Percentiles rank a stretch among this genome's conserved stretches.
These are phyloP conservation scores for Lactifluus piperatus DNA, from an alignment of 768 basidiomycete genomes.

Conservation along the genomic window DNA sequence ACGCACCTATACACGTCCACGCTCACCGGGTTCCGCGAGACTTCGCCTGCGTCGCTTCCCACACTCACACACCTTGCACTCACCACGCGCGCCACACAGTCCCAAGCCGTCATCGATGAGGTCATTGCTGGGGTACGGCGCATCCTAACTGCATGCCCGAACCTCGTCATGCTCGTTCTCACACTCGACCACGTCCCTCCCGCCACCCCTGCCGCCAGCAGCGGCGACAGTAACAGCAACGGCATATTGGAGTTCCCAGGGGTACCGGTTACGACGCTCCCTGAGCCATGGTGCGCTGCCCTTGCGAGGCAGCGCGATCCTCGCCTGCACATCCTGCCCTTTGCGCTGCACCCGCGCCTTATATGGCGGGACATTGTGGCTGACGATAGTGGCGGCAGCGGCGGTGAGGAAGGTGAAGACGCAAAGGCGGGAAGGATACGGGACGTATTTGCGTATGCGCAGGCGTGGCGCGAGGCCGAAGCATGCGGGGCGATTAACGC, in stretches of 20 bases:
- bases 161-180: constrained; percentile 17
- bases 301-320: constrained; percentile 8
- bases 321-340: constrained; percentile 17
- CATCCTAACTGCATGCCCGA: constrained; percentile 6
- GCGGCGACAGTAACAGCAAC: neutral
- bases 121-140: neutral
- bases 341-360: constrained; percentile 14
- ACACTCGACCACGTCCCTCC: neutral
- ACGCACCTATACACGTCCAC: constrained; percentile 20
- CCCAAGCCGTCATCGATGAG: neutral
- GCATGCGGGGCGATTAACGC: neutral
- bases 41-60: constrained; percentile 9
- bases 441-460: constrained; percentile 16
- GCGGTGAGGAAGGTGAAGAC: neutral
- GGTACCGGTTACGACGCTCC: neutral
- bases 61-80: constrained; percentile 17
- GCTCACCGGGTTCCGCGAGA: constrained; percentile 16
- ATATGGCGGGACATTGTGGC: constrained; percentile 11
- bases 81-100: constrained; percentile 14
- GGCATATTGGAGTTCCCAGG: neutral
- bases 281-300: neutral
- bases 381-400: neutral
- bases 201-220: too few relatives aligned
- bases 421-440: neutral
- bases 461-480: constrained; percentile 12